These are phyloP conservation scores for Vitis hybrid DNA, from an alignment of 177 flowering plant species.

Conservation along the genomic window DNA sequence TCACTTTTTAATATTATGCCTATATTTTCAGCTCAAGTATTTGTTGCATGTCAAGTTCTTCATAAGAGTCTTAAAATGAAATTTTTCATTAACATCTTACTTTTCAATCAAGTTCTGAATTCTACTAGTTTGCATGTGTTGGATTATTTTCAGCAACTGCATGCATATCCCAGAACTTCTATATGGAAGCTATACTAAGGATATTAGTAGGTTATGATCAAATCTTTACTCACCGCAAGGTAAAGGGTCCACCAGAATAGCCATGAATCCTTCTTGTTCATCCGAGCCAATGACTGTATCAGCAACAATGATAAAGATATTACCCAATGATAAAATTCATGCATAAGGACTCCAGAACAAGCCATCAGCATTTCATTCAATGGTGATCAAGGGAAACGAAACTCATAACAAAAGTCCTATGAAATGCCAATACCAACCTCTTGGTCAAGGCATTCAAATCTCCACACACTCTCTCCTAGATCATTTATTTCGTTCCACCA, in stretches of 20 bases:
- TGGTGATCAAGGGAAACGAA: background rate
- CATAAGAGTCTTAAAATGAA: too few species aligned
- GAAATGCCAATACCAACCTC: constrained; percentile 51
- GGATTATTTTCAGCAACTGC: background rate
- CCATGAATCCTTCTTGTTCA: constrained; percentile 99
- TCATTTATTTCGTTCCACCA: constrained; percentile 99
- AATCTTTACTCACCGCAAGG: constrained; percentile 63
- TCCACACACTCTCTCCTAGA: constrained; percentile 94
- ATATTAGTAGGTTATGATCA: background rate
- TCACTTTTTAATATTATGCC: too few species aligned
- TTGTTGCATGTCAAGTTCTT: too few species aligned
- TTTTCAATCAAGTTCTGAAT: too few species aligned
- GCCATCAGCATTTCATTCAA: too few species aligned
- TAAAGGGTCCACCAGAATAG: constrained; percentile 98
- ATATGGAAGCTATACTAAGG: background rate
- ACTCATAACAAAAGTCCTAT: background rate
- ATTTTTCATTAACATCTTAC: too few species aligned
- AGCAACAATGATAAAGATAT: constrained; percentile 3
- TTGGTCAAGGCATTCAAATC: constrained; percentile 91
- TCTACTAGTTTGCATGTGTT: background rate
- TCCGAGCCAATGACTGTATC: constrained; percentile 77
- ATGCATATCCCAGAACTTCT: background rate
- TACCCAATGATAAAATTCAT: background rate
- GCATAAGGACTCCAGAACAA: too few species aligned
- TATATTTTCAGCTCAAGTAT: too few species aligned